Conservation (phyloP, 164 flowering plant genomes). For the Aristolochia fimbriata region DNA sequence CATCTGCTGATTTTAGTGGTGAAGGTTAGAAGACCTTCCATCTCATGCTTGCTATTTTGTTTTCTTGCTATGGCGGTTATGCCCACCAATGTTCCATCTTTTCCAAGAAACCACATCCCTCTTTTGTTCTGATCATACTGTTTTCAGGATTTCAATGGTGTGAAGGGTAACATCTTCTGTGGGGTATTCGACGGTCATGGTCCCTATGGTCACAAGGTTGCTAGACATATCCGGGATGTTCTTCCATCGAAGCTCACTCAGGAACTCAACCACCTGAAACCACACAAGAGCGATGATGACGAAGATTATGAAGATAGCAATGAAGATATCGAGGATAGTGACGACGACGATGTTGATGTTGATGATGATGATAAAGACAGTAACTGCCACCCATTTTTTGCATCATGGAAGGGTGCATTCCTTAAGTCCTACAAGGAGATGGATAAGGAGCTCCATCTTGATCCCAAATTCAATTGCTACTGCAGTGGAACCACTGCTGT, state of each 20-base stretch:
- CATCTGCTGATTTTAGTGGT: no score
- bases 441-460: constrained; percentile 47
- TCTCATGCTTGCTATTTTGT: no score
- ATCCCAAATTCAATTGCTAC: constrained; percentile 29
- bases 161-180: constrained; percentile 43
- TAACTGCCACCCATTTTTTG: constrained; percentile 6
- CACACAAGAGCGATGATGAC: neutral
- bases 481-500: constrained; percentile 77
- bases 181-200: constrained; percentile 93
- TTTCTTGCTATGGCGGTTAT: no score
- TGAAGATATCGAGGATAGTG: constrained; percentile 4
- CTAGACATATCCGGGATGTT: constrained; percentile 44
- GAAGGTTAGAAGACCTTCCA: no score
- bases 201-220: constrained; percentile 65
- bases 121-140: no score
- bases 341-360: constrained; percentile 1
- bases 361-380: neutral
- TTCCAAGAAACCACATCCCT: no score
- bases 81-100: no score
- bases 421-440: constrained; percentile 40
- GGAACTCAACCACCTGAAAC: constrained; percentile 12
- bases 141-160: constrained; percentile 52
- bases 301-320: constrained; percentile 1
- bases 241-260: constrained; percentile 48
- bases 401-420: constrained; percentile 39